These are phyloP conservation scores for Ceratocystis colombiana DNA, from an alignment of 2,329 filamentous ascomycete species.

Conservation along the genomic window DNA sequence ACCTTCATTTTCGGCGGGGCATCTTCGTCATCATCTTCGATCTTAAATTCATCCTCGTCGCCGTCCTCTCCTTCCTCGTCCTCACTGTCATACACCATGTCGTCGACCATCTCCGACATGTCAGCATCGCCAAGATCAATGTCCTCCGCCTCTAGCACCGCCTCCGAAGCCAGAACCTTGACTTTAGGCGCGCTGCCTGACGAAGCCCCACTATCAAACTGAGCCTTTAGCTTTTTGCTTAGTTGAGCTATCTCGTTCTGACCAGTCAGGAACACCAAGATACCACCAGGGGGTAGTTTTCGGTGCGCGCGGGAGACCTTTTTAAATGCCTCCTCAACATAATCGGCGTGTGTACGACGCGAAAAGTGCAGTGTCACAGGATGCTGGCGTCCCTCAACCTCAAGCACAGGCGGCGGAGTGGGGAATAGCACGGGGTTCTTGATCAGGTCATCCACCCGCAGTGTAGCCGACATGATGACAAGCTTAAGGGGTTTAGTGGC, in stretches of 20 bases:
- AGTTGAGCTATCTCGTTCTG: slow-evolving; percentile 82
- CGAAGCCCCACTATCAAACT: slow-evolving; percentile 50
- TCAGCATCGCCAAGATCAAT: slow-evolving; percentile 66
- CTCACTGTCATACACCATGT: slow-evolving; percentile 48
- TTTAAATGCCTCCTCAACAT: slow-evolving; percentile 77
- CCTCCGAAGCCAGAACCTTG: slow-evolving; percentile 64
- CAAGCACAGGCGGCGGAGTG: slow-evolving; percentile 67
- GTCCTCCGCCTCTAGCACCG: slow-evolving; percentile 74
- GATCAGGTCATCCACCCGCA: slow-evolving; percentile 82
- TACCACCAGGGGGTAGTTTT: slow-evolving; percentile 80
- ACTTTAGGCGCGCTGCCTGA: slow-evolving; percentile 55
- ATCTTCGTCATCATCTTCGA: slow-evolving; percentile 47
- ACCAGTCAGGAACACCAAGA: slow-evolving; percentile 89
- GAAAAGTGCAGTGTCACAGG: slow-evolving; percentile 85
- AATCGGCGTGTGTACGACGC: slow-evolving; percentile 71
- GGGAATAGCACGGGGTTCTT: slow-evolving; percentile 73
- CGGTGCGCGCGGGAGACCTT: slow-evolving; percentile 82
- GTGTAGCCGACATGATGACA: slow-evolving; percentile 94
- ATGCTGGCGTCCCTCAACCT: slow-evolving; percentile 86
- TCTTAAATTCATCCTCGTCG: slow-evolving; percentile 56
- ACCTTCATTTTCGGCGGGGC: slow-evolving; percentile 68
- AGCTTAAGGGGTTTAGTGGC: slow-evolving; percentile 73
- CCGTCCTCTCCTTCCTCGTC: slow-evolving; percentile 48
- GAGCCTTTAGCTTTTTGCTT: slow-evolving; percentile 65
- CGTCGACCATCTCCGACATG: slow-evolving; percentile 43